Evolutionary conservation across 495 filamentous ascomycete genomes (phyloP), one percentile per base, ranked within the genome.

Genomic region (Collariella sp.): DNA sequence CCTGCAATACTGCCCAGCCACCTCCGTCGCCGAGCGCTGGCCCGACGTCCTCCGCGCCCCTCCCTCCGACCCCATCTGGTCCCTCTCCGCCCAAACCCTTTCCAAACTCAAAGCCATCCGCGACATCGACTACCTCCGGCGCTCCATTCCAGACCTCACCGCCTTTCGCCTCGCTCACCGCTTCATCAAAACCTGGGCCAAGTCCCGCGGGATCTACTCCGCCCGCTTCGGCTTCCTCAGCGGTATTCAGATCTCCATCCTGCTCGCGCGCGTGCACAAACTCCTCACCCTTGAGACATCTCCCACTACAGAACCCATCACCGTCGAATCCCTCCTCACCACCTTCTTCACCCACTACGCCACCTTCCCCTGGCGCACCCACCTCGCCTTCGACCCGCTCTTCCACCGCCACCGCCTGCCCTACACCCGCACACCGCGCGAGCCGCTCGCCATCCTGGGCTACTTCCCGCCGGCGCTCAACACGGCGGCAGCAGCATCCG

Each of bases 281-380:
- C 67, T 74, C 2, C 53, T 80, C 3, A 58, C 70, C 15, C 53
- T 45, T 0, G 29, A 48, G 24, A 5, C 26, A 31, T 31, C 26
- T 9, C 55, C 56, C 4, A 18, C 23, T 1, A 23, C 29, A 2
- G n/a, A n/a, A n/a, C n/a, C 52, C 3, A 12, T 69, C 22, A 66
- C 72, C 7, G 65, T 72, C 13, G 61, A 71, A 13, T 70, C 73
- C 38, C 60, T 82, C 10, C 39, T 82, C 5, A 57, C 59, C 9
- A 69, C 73, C 15, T 84, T 84, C 67, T 83, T 81, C 62, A 35
- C 64, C n/a, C 73, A 83, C 59, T 84, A 83, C 59, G 69, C 80
- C 7, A 40, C 55, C 19, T 82, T 83, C 55, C 63, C 79, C 51
- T 84, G 76, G 74, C 54, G 62, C 24, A 66, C 60, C 13, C 59